These are phyloP conservation scores for Xylaria polymorpha DNA, from an alignment of 2,329 filamentous ascomycete genomes.

Conservation along the genomic window DNA sequence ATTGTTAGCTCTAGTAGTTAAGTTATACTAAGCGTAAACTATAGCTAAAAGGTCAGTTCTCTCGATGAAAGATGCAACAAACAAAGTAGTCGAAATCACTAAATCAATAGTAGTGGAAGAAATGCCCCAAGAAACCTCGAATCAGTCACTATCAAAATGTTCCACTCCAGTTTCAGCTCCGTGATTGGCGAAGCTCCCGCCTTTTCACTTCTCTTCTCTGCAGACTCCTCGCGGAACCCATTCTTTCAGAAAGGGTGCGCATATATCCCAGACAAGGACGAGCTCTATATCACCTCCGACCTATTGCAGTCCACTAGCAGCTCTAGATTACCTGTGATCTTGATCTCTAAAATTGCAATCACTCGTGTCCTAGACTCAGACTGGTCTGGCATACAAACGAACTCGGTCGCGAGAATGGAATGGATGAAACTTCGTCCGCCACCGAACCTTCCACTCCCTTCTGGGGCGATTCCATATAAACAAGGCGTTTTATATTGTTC, in stretches of 20 bases:
- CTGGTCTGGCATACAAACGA: background rate
- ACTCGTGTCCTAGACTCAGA: constrained; percentile 21
- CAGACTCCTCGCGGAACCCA: constrained; percentile 55
- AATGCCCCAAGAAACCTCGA: constrained; percentile 15
- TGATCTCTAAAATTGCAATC: constrained; percentile 57
- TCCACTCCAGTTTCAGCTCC: constrained; percentile 52
- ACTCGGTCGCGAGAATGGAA: constrained; percentile 48
- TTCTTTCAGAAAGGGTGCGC: constrained; percentile 61
- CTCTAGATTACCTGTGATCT: constrained; percentile 55
- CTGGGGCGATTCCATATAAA: constrained; percentile 56
- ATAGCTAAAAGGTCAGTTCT: constrained; percentile 28
- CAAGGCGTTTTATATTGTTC: constrained; percentile 57
- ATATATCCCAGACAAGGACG: constrained; percentile 54
- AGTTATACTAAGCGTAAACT: constrained; percentile 23
- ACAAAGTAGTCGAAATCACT: constrained; percentile 6
- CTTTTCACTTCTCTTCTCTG: constrained; percentile 55
- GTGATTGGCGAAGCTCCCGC: constrained; percentile 54
- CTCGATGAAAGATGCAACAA: background rate
- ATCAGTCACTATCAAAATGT: constrained; percentile 52
- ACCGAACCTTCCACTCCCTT: constrained; percentile 57
- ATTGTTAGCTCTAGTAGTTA: too few species aligned
- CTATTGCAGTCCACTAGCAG: constrained; percentile 54
- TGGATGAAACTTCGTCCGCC: constrained; percentile 59
- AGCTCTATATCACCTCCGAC: constrained; percentile 60
- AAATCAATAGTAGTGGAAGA: constrained; percentile 16